Base-by-base conservation (phyloP, 1,139 yeast species). In the Candida neerlandica region DNA sequence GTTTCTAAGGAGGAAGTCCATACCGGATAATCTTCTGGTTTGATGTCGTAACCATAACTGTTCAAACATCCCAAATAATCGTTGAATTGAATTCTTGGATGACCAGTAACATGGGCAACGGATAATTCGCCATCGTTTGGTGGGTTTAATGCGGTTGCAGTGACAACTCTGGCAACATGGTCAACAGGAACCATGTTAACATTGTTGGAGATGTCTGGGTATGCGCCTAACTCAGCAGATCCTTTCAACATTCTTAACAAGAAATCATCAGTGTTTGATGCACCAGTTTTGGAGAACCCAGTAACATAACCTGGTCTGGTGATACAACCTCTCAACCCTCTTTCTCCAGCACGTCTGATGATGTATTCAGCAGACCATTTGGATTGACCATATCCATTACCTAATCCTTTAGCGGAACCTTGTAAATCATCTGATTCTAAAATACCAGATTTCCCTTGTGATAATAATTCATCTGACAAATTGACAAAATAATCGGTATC, bases 141-240 rank as follows among this genome's bases (percentile, higher is more conserved):
- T 32, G 97, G 96, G 58, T 83, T 82, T 57, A 94, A 77, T 0
- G 96, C 86, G 30, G 95, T 74, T 1, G 98, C 91, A 46, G 86
- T 89, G 32, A 86, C 90, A 21, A 91, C 89, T 49, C 96, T 81
- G 1, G 99, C 98, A 57, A 94, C 99, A 61, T 94, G 99, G 60
- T 94, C 98, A 34, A 94, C 99, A 3, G 99, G 99, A 19, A 91
- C 97, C 90, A 92, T 91, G 67, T 95, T 95, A 43, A 92, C 96
- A 45, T 85, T 81, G 73, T 94, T 94, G 59, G 82, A 70, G 55
- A 94, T 91, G 61, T 88, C 89, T 19, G 99, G 99, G 60, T 81
- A 86, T 42, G 77, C 73, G 2, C 97, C 96, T 53, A 94, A 71
- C 70, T 94, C 97, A 45, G 86, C 85, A 67, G 96, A 85, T 30